These are phyloP conservation scores for Jaapia argillacea DNA, from an alignment of 768 basidiomycete genomes.

Conservation along the genomic window DNA sequence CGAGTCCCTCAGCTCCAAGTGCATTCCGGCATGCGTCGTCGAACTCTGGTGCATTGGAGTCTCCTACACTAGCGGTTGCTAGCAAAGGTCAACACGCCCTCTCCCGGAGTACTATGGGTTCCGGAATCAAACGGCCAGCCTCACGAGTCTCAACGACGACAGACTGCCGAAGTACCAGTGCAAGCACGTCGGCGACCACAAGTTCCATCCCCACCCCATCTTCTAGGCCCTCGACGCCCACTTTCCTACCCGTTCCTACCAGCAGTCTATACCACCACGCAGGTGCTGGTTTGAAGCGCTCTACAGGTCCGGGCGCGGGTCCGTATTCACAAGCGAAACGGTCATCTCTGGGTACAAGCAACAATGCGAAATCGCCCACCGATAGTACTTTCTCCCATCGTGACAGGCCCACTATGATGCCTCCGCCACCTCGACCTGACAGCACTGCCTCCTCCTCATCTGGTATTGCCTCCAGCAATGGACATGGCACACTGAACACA, in stretches of 20 bases:
- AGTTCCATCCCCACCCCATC: slow-evolving; percentile 57
- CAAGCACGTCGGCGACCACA: slow-evolving; percentile 42
- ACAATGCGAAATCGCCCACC: no score
- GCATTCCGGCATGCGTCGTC: slow-evolving; percentile 39
- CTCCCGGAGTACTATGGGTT: slow-evolving; percentile 31
- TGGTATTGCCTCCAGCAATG: slow-evolving; percentile 3
- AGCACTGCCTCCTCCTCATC: slow-evolving; percentile 6
- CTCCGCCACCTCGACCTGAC: background rate
- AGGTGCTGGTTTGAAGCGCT: slow-evolving; percentile 44
- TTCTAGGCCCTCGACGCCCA: slow-evolving; percentile 69
- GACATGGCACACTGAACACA: slow-evolving; percentile 1
- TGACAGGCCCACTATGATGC: slow-evolving; percentile 1
- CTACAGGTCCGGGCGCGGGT: slow-evolving; percentile 37
- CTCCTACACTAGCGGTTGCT: slow-evolving; percentile 28
- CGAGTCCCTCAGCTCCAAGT: slow-evolving; percentile 52
- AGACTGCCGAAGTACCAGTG: slow-evolving; percentile 24
- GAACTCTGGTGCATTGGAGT: slow-evolving; percentile 30
- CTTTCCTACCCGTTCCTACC: slow-evolving; percentile 64
- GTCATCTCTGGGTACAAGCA: slow-evolving; percentile 50
- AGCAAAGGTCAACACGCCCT: slow-evolving; percentile 28
- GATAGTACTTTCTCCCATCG: slow-evolving; percentile 5
- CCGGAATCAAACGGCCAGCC: slow-evolving; percentile 51
- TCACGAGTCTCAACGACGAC: slow-evolving; percentile 64
- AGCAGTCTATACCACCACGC: slow-evolving; percentile 37
- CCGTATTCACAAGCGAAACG: slow-evolving; percentile 40